phyloP scores from a whole-genome alignment of 805 yeast genomes.

The Cyberlindnera mycetangii region DNA sequence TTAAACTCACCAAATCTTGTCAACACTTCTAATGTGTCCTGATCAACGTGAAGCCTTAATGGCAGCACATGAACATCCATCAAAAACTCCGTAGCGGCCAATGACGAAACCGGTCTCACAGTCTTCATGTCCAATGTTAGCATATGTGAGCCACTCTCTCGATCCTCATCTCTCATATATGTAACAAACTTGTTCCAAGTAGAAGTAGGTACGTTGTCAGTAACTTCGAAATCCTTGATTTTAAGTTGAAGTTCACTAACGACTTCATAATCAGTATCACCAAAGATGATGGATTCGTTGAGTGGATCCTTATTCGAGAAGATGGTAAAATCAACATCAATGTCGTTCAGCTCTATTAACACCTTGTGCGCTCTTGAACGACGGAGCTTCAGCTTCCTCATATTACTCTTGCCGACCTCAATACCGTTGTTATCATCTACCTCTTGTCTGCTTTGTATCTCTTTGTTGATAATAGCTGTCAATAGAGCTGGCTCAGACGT shows the following conservation, averaged over 20 bases:
- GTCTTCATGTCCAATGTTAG: slow-evolving; percentile 48
- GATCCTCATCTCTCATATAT: slow-evolving; percentile 60
- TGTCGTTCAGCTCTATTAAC: slow-evolving; percentile 49
- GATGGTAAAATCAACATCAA: slow-evolving; percentile 46
- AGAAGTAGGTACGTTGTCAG: slow-evolving; percentile 80
- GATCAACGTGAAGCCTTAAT: slow-evolving; percentile 81
- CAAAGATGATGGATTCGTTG: slow-evolving; percentile 11
- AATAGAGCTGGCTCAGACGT: slow-evolving; percentile 42
- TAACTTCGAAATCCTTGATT: slow-evolving; percentile 54
- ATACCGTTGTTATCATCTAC: slow-evolving; percentile 20
- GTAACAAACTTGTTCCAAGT: slow-evolving; percentile 87
- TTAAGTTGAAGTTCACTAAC: slow-evolving; percentile 48
- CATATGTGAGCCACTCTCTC: slow-evolving; percentile 70
- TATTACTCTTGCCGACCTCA: slow-evolving; percentile 23
- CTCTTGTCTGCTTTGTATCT: slow-evolving; percentile 32
- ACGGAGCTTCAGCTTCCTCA: slow-evolving; percentile 51
- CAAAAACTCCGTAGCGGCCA: slow-evolving; percentile 69
- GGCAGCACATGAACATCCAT: slow-evolving; percentile 62
- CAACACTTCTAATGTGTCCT: slow-evolving; percentile 85
- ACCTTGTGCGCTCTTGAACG: slow-evolving; percentile 65
- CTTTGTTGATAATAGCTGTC: slow-evolving; percentile 52
- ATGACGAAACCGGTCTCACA: slow-evolving; percentile 57
- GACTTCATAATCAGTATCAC: slow-evolving; percentile 37
- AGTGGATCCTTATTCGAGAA: slow-evolving; percentile 47
- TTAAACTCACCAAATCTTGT: slow-evolving; percentile 78